A percentile compares a stretch with the other conserved stretches of the same genome.
phyloP scores from a whole-genome alignment of 495 filamentous ascomycete genomes.

The Trichodelitschia bisporula region DNA sequence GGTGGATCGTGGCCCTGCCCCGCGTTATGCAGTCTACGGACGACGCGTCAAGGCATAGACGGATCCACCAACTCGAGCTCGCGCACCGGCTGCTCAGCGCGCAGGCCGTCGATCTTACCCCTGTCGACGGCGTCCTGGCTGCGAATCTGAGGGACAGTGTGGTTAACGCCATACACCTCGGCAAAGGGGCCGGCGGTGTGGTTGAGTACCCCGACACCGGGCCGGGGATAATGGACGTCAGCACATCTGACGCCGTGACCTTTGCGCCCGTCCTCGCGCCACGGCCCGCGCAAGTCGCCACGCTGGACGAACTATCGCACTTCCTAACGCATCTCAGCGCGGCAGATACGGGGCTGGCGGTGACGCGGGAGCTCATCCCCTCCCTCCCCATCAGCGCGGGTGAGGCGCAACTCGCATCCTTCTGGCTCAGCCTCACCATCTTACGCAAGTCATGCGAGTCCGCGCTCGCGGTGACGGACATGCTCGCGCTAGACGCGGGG shows the following conservation, averaged over 20 bases:
- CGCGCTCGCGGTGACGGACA: constrained; percentile 9
- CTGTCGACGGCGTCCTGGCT: constrained; percentile 43
- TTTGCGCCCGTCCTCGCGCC: constrained; percentile 10
- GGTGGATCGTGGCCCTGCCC: constrained; percentile 60
- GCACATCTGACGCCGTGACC: constrained; percentile 2
- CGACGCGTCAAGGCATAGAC: constrained; percentile 44
- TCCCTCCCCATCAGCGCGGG: constrained; percentile 4
- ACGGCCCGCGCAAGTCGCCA: constrained; percentile 11
- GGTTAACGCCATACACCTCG: constrained; percentile 7
- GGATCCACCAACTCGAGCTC: constrained; percentile 46
- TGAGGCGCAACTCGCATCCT: constrained; percentile 28
- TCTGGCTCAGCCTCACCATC: constrained; percentile 64
- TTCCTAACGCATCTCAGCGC: constrained; percentile 8
- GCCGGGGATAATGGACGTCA: too few relatives aligned
- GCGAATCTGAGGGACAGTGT: constrained; percentile 37
- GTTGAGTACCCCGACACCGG: background rate
- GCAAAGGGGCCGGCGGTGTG: background rate
- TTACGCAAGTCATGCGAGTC: constrained; percentile 26
- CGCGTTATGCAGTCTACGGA: constrained; percentile 68
- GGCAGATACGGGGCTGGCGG: constrained; percentile 3
- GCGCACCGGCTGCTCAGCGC: constrained; percentile 43
- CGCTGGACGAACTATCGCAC: constrained; percentile 7
- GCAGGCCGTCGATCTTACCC: constrained; percentile 38
- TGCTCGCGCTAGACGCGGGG: constrained; percentile 32
- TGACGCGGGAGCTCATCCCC: constrained; percentile 11